Evolutionary conservation across 2,329 filamentous ascomycete genomes (phyloP).

Genomic region (Microsporum audouinii): DNA sequence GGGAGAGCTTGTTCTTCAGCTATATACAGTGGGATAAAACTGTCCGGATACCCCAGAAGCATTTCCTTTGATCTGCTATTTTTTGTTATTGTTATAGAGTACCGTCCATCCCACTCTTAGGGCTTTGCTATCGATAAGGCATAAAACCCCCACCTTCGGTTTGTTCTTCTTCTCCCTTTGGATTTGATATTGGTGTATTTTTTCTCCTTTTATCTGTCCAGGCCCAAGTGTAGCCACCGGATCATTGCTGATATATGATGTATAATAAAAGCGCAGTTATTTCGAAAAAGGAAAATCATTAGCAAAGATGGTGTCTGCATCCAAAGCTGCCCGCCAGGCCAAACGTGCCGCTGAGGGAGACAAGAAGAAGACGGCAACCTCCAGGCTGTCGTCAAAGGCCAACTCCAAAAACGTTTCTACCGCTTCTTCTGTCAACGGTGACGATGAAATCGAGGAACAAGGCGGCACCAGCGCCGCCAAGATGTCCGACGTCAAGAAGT

Average conservation of each 20-base stretch:
- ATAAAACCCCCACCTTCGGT: conserved; percentile 18
- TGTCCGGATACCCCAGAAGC: background rate
- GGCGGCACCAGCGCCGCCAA: conserved; percentile 61
- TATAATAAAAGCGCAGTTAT: background rate
- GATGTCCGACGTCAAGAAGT: conserved; percentile 69
- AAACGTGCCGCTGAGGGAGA: conserved; percentile 58
- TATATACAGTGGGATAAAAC: background rate
- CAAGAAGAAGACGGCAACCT: conserved; percentile 64
- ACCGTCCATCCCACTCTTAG: conserved; percentile 14
- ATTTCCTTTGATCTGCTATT: too few species aligned
- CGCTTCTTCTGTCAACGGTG: conserved; percentile 57
- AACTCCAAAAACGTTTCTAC: conserved; percentile 51
- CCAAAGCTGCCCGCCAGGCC: conserved; percentile 56
- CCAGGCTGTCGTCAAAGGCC: conserved; percentile 58
- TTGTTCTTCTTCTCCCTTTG: conserved; percentile 4
- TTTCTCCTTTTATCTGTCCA: conserved; percentile 18
- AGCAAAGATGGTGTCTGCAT: conserved; percentile 52
- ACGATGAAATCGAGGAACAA: conserved; percentile 58
- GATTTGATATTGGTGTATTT: conserved; percentile 14
- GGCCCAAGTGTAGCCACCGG: too few species aligned
- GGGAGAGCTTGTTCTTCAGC: background rate
- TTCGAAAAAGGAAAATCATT: background rate
- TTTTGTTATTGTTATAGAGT: background rate
- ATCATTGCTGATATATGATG: background rate
- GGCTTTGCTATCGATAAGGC: conserved; percentile 33